These are phyloP conservation scores for Heimioporus sp. DNA, from an alignment of 768 basidiomycete species.

Conservation along the genomic window DNA sequence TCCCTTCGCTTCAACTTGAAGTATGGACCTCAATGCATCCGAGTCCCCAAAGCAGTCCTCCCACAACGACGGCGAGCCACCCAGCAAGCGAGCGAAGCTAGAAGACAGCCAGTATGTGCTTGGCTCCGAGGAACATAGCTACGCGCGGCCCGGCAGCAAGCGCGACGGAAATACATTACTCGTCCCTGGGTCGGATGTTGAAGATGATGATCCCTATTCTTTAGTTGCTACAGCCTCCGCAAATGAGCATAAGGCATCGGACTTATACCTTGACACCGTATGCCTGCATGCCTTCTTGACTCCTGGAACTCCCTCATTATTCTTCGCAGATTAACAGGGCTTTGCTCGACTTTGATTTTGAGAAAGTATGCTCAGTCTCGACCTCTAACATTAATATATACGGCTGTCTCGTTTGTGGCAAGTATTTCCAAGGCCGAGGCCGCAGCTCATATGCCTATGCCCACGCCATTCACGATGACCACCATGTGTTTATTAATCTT, in stretches of 20 bases:
- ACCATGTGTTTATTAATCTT: slow-evolving; percentile 97
- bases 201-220: slow-evolving; percentile 29
- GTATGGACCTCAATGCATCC: slow-evolving; percentile 11
- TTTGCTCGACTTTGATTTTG: slow-evolving; percentile 96
- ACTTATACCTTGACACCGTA: slow-evolving; percentile 94
- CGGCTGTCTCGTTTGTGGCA: slow-evolving; percentile 95
- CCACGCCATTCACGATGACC: slow-evolving; percentile 96
- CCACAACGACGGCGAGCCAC: slow-evolving; percentile 22
- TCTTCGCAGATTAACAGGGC: slow-evolving; percentile 78
- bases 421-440: slow-evolving; percentile 97
- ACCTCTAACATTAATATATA: slow-evolving; percentile 97
- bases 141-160: slow-evolving; percentile 13
- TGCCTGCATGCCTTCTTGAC: slow-evolving; percentile 30
- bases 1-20: slow-evolving; percentile 1
- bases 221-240: slow-evolving; percentile 22
- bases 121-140: slow-evolving; percentile 28
- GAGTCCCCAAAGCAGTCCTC: not conserved
- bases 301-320: slow-evolving; percentile 17
- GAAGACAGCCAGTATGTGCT: slow-evolving; percentile 6
- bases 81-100: slow-evolving; percentile 29
- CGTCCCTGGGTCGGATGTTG: slow-evolving; percentile 19
- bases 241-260: slow-evolving; percentile 52
- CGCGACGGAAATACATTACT: slow-evolving; percentile 30
- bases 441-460: slow-evolving; percentile 93
- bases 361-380: slow-evolving; percentile 97